A percentile compares a stretch with the other conserved stretches of the same genome.
Evolutionary conservation across 1,139 yeast species (phyloP).

Genomic region (Blastobotrys petasosporus): DNA sequence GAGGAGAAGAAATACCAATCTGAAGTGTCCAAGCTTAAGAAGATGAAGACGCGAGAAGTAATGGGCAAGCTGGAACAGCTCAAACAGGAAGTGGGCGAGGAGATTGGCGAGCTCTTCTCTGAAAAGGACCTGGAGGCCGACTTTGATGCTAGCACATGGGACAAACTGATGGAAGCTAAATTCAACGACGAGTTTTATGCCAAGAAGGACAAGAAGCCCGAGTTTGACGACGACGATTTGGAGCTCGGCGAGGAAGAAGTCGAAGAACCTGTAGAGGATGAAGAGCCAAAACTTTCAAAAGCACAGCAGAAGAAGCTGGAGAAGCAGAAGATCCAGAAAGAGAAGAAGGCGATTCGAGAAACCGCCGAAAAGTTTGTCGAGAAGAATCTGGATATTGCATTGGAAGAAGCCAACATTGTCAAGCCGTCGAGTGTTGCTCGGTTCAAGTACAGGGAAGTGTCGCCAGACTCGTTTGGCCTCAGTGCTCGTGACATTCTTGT

Average conservation of each 20-base stretch:
- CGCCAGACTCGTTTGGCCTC: constrained; percentile 89
- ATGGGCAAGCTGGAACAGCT: constrained; percentile 70
- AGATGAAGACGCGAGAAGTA: constrained; percentile 67
- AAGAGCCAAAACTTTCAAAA: constrained; percentile 18
- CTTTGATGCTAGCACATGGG: constrained; percentile 92
- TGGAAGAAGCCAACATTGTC: constrained; percentile 26
- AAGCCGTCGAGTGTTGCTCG: constrained; percentile 52
- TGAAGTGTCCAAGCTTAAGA: constrained; percentile 65
- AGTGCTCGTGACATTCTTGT: constrained; percentile 78
- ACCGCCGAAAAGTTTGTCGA: constrained; percentile 71
- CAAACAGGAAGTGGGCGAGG: constrained; percentile 78
- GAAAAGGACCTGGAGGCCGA: constrained; percentile 77
- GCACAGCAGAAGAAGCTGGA: constrained; percentile 36
- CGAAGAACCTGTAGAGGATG: constrained; percentile 28
- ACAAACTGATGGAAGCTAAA: constrained; percentile 72
- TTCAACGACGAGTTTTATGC: constrained; percentile 75
- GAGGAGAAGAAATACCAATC: constrained; percentile 54
- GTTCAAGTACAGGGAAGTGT: constrained; percentile 88
- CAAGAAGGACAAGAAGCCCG: constrained; percentile 49
- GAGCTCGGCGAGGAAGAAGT: constrained; percentile 17
- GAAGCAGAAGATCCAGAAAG: constrained; percentile 57
- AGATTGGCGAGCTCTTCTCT: constrained; percentile 60
- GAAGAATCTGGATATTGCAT: constrained; percentile 38
- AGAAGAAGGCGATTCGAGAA: constrained; percentile 53
- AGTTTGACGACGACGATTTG: constrained; percentile 40